Evolutionary conservation across 805 yeast species (phyloP).

Genomic region (Starmerella davenportii): DNA sequence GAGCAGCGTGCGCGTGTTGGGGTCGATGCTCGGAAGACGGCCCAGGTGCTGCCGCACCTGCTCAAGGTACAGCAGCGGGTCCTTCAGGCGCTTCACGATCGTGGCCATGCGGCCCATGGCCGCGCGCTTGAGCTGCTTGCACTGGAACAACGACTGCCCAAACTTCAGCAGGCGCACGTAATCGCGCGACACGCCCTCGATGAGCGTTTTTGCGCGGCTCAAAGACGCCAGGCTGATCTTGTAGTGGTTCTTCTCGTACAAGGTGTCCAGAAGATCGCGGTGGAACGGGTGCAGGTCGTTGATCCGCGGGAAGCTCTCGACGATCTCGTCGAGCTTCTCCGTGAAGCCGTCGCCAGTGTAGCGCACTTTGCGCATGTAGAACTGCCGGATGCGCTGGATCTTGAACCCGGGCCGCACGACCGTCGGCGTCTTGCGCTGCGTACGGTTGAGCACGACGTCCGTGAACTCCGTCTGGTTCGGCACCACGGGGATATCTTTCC

Average conservation of each 20-base stretch:
- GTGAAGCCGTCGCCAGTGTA: conserved; percentile 91
- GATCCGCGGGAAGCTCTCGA: conserved; percentile 84
- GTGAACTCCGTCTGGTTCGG: conserved; percentile 81
- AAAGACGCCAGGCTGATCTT: conserved; percentile 91
- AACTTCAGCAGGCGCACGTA: conserved; percentile 84
- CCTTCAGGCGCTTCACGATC: conserved; percentile 83
- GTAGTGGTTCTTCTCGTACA: conserved; percentile 95
- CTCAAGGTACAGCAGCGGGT: conserved; percentile 80
- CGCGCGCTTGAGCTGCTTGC: conserved; percentile 96
- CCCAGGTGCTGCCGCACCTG: conserved; percentile 99
- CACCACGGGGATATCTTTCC: conserved; percentile 96
- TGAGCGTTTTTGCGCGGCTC: conserved; percentile 79
- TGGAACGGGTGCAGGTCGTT: conserved; percentile 98
- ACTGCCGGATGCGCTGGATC: conserved; percentile 88
- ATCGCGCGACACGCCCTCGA: conserved; percentile 93
- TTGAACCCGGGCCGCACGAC: conserved; percentile 92
- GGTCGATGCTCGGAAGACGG: conserved; percentile 94
- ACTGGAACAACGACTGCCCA: conserved; percentile 95
- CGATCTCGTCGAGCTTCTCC: conserved; percentile 75
- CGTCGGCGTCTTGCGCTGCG: conserved; percentile 98
- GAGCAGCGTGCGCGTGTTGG: conserved; percentile 90
- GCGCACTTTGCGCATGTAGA: conserved; percentile 95
- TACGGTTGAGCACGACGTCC: conserved; percentile 91
- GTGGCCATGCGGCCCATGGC: conserved; percentile 99
- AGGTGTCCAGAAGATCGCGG: conserved; percentile 91